Evolutionary conservation across 768 basidiomycete genomes (phyloP), one percentile per base, ranked within the genome.

Genomic region (Boletus tylopilopsis): DNA sequence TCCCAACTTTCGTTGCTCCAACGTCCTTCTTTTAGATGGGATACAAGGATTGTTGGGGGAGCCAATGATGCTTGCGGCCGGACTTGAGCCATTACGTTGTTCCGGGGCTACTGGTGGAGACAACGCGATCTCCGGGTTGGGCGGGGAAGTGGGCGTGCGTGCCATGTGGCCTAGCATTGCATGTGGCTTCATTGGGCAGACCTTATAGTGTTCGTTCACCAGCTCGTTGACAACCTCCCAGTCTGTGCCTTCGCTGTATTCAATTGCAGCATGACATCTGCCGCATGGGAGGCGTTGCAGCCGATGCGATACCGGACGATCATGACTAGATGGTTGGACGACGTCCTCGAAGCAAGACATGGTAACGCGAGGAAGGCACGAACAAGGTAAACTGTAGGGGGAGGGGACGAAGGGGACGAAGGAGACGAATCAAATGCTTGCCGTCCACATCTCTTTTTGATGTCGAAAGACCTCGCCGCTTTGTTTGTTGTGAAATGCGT

Each of bases 401-500:
- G 39, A 45, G 50, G 27, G 45, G n/a, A n/a, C n/a, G n/a, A n/a
- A n/a, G n/a, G 23, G 34, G 41, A 27, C n/a, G 24, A n/a, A 39
- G 27, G 42, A 41, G 49, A 50, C 44, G 50, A 36, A 41, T 37
- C 12, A 38, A 38, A 44, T 25, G 22, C 34, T 48, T 41, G 42
- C 49, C 35, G 35, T n/a, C 38, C 36, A 40, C 48, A 21, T 47
- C 42, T 51, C 51, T 53, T 64, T 64, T 62, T 65, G 56, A 64
- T 43, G 41, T 58, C 50, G 4, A 53, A 40, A 48, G 22, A 41
- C 47, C 38, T 45, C 56, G 50, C 55, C 52, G 50, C 55, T 51
- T 65, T 65, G 64, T 66, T 65, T 67, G 60, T 64, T 64, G 64
- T 62, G 64, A 62, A 64, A 54, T 57, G 60, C 64, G 50, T 41